Evolutionary conservation across 1,284 basidiomycete species (phyloP).

Genomic region (Dichomitus squalens): DNA sequence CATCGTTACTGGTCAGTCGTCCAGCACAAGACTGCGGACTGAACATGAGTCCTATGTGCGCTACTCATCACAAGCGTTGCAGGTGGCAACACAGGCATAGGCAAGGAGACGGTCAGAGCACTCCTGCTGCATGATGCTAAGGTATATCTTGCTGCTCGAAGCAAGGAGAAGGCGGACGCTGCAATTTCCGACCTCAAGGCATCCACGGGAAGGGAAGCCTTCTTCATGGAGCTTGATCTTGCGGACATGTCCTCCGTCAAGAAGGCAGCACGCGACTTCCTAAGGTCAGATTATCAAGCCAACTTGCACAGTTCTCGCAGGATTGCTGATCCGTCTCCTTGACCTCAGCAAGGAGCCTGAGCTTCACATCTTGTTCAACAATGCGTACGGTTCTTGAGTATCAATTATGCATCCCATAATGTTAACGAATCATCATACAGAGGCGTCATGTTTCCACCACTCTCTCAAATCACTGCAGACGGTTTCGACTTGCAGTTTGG

Average conservation of each 20-base stretch:
- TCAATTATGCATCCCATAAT: slow-evolving; percentile 5
- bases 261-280: slow-evolving; percentile 44
- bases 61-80: background rate
- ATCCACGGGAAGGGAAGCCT: slow-evolving; percentile 36
- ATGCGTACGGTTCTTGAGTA: slow-evolving; percentile 40
- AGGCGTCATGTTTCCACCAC: slow-evolving; percentile 48
- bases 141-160: slow-evolving; percentile 27
- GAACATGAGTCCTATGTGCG: too few relatives aligned
- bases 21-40: too few relatives aligned
- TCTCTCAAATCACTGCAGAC: slow-evolving; percentile 41
- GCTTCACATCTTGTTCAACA: slow-evolving; percentile 55
- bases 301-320: background rate
- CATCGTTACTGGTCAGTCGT: slow-evolving; percentile 41
- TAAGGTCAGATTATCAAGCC: background rate
- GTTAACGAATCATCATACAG: slow-evolving; percentile 26
- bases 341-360: slow-evolving; percentile 42
- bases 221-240: slow-evolving; percentile 52
- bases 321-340: background rate
- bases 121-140: slow-evolving; percentile 1
- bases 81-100: slow-evolving; percentile 41
- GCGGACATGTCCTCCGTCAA: slow-evolving; percentile 46
- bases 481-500: slow-evolving; percentile 56
- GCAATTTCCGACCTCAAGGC: slow-evolving; percentile 47
- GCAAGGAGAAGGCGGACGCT: slow-evolving; percentile 37
- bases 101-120: slow-evolving; percentile 30